Evolutionary conservation across 2,329 filamentous ascomycete species (phyloP).

Genomic region (Aspergillus viridinutans): DNA sequence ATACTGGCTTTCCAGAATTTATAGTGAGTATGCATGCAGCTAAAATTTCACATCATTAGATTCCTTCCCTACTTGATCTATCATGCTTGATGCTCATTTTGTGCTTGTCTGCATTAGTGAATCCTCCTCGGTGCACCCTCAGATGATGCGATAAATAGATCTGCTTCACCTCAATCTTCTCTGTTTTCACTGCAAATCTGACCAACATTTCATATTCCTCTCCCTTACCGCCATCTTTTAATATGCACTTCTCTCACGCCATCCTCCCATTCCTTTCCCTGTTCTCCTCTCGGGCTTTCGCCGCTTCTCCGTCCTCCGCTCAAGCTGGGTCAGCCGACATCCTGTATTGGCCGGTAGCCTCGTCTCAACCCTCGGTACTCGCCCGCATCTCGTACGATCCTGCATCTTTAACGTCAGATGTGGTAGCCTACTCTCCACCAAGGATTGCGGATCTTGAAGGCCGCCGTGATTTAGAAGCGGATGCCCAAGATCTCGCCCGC

Average conservation of each 20-base stretch:
- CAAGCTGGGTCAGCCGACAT: constrained; percentile 28
- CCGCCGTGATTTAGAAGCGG: constrained; percentile 8
- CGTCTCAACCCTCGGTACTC: constrained; percentile 32
- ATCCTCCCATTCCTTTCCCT: constrained; percentile 9
- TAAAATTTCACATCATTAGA: not conserved
- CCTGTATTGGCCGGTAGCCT: constrained; percentile 34
- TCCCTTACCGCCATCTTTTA: not conserved
- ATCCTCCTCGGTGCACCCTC: not conserved
- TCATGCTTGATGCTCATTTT: not conserved
- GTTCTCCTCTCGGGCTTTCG: constrained; percentile 12
- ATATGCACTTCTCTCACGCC: constrained; percentile 12
- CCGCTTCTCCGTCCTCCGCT: constrained; percentile 12
- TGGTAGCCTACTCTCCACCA: constrained; percentile 39
- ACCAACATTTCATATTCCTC: not conserved
- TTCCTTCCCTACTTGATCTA: not conserved
- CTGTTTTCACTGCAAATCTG: not conserved
- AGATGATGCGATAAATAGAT: not conserved
- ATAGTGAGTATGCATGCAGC: not conserved
- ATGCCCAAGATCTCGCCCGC: constrained; percentile 49
- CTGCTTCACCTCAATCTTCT: not conserved
- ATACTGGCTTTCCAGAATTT: not conserved
- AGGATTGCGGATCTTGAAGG: constrained; percentile 3
- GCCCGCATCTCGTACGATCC: constrained; percentile 42
- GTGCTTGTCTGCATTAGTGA: not conserved
- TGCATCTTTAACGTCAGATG: constrained; percentile 29